A percentile compares a stretch with the other conserved stretches of the same genome.
Conservation (phyloP, 176 grass and related monocot species). For the Oryza brachyantha region DNA sequence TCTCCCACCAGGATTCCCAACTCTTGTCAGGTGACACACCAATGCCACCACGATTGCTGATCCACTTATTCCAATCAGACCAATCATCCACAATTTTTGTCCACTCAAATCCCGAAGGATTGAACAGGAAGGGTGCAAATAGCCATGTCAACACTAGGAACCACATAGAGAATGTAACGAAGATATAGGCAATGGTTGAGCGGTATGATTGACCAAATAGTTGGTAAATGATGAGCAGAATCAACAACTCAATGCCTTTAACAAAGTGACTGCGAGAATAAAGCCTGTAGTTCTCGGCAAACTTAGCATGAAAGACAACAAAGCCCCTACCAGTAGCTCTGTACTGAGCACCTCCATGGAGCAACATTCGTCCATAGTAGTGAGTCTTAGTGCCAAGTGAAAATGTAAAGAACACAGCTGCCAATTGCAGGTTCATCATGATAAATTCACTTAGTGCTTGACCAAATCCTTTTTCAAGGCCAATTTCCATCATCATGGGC, state of each 20-base stretch:
- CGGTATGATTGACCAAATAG: conserved; percentile 75
- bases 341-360: conserved; percentile 94
- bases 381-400: conserved; percentile 93
- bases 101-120: conserved; percentile 97
- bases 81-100: conserved; percentile 92
- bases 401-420: conserved; percentile 90
- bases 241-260: conserved; percentile 90
- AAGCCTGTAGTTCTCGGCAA: conserved; percentile 90
- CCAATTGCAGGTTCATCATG: conserved; percentile 88
- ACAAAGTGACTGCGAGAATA: conserved; percentile 98
- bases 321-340: conserved; percentile 79
- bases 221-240: conserved; percentile 79
- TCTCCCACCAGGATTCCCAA: conserved; percentile 98
- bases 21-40: conserved; percentile 84
- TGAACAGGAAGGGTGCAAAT: conserved; percentile 89
- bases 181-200: conserved; percentile 63
- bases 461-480: conserved; percentile 90
- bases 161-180: conserved; percentile 84
- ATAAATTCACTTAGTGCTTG: conserved; percentile 82
- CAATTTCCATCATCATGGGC: conserved; percentile 99
- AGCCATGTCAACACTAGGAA: conserved; percentile 90
- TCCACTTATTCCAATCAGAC: conserved; percentile 97
- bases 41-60: conserved; percentile 84
- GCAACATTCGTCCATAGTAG: conserved; percentile 87
- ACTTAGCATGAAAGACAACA: conserved; percentile 98